Evolutionary conservation across 2,329 filamentous ascomycete genomes (phyloP), one percentile per base, ranked within the genome.

Genomic region (Davidsoniella australis): DNA sequence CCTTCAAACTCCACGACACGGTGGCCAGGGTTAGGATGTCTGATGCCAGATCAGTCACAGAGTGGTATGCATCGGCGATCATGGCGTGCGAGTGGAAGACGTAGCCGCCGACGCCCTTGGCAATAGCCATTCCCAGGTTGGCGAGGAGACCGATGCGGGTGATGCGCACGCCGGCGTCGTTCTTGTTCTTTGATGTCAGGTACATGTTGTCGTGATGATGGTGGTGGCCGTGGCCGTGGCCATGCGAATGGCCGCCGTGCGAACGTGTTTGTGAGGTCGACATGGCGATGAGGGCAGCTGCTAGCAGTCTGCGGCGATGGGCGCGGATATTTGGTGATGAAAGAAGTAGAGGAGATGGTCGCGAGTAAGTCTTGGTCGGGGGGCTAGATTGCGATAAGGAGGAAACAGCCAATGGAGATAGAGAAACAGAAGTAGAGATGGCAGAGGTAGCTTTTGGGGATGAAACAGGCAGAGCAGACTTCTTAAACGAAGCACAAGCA

Each of bases 1-100:
- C 81, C 58, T 83, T 86, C 53, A 96, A 67, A 53, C 88, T 94
- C 79, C 85, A 94, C 17, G 88, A 89, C 43, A 98, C 88, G 8
- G 91, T 98, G 14, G 85, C 85, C 17, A 98, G 74, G 1, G 91
- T 98, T 63, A 95, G 78, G 57, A 98, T 74, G 63, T 98, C 91
- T 48, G 88, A 95, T 53, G 94, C 86, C 50, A 98, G 76, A 65
- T 98, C 91, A 45, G 89, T 94, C 56, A 96, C 73, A 59, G 87
- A 89, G 68, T 98, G 91, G 68, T 94, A 89, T 50, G 86, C 91
- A 63, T 98, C 91, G 60, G 91, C 88, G 53, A 88, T 71, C 71
- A 94, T 83, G 52, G 85, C 82, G 66, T 95, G 87, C 41, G 88
- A 95, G 64, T 95, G 88, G 71, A 98, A 96, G 56, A 82, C 70